These are phyloP conservation scores for Hyaloscypha bicolor DNA, from an alignment of 495 filamentous ascomycete species.

Conservation along the genomic window DNA sequence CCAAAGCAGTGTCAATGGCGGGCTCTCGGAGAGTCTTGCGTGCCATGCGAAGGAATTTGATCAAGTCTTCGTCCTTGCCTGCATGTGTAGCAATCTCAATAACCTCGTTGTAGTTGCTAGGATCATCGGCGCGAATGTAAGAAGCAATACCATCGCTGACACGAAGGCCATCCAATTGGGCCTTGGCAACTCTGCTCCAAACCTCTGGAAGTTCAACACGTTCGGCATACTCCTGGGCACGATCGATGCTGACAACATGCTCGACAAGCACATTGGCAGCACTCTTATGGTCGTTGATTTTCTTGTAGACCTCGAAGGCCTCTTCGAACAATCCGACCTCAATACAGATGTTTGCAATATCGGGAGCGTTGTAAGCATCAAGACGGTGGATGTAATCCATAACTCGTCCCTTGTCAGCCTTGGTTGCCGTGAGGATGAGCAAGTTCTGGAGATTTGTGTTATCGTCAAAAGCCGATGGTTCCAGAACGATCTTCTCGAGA, in stretches of 20 bases:
- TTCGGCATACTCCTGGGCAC: slow-evolving; percentile 95
- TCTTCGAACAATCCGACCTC: slow-evolving; percentile 94
- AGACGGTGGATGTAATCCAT: slow-evolving; percentile 97
- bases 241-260: slow-evolving; percentile 97
- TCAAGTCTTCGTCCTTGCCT: slow-evolving; percentile 96
- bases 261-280: slow-evolving; percentile 94
- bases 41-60: slow-evolving; percentile 97
- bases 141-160: slow-evolving; percentile 93
- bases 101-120: slow-evolving; percentile 91
- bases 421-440: slow-evolving; percentile 94
- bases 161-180: slow-evolving; percentile 93
- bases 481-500: slow-evolving; percentile 98
- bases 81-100: slow-evolving; percentile 96
- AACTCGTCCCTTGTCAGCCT: slow-evolving; percentile 91
- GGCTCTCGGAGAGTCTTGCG: slow-evolving; percentile 95
- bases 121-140: slow-evolving; percentile 93
- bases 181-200: slow-evolving; percentile 99
- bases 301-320: slow-evolving; percentile 98
- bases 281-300: slow-evolving; percentile 83
- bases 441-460: slow-evolving; percentile 96
- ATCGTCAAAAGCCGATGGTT: slow-evolving; percentile 96
- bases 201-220: slow-evolving; percentile 94
- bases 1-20: slow-evolving; percentile 88
- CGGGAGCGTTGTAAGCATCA: slow-evolving; percentile 83
- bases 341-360: slow-evolving; percentile 92